A percentile compares a stretch with the other conserved stretches of the same genome.
These are phyloP conservation scores for Penicillium bovifimosum DNA, from an alignment of 495 filamentous ascomycete species.

Conservation along the genomic window DNA sequence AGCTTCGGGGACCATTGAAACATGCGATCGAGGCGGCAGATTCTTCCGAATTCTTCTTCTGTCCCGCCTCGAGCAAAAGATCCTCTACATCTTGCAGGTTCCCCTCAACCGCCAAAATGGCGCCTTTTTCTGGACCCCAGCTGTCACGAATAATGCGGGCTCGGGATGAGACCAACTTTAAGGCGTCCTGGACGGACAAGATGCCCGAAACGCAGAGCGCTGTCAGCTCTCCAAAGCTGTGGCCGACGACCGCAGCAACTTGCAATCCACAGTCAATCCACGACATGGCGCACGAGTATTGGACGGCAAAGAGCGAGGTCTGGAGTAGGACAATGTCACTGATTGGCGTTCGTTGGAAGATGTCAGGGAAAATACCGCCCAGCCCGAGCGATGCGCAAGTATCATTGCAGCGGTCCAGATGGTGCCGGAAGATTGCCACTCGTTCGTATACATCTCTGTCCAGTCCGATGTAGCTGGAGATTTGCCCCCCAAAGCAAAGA, in stretches of 20 bases:
- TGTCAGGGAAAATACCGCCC: constrained; percentile 39
- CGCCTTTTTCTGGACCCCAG: constrained; percentile 45
- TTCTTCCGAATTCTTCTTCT: too few relatives aligned
- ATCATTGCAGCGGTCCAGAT: constrained; percentile 23
- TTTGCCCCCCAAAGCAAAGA: constrained; percentile 33
- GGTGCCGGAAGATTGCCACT: constrained; percentile 26
- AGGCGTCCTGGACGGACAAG: constrained; percentile 26
- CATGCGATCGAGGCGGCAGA: constrained; percentile 35
- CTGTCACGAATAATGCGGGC: too few relatives aligned
- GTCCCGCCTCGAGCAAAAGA: too few relatives aligned
- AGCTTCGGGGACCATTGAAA: constrained; percentile 43
- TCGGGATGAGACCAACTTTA: constrained; percentile 46
- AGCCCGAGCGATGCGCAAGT: constrained; percentile 22
- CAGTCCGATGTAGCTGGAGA: constrained; percentile 26
- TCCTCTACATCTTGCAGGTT: constrained; percentile 15
- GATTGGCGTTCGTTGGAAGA: constrained; percentile 40
- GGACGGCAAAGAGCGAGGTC: constrained; percentile 37
- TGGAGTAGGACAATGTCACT: constrained; percentile 42
- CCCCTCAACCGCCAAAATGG: constrained; percentile 47
- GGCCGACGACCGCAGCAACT: constrained; percentile 40
- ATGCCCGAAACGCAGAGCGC: constrained; percentile 35
- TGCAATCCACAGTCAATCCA: constrained; percentile 44
- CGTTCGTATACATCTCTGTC: constrained; percentile 27
- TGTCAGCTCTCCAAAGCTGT: constrained; percentile 48
- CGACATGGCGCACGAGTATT: constrained; percentile 41